Base-by-base conservation (phyloP, 805 yeast species). In the Zygosaccharomyces bailii region DNA sequence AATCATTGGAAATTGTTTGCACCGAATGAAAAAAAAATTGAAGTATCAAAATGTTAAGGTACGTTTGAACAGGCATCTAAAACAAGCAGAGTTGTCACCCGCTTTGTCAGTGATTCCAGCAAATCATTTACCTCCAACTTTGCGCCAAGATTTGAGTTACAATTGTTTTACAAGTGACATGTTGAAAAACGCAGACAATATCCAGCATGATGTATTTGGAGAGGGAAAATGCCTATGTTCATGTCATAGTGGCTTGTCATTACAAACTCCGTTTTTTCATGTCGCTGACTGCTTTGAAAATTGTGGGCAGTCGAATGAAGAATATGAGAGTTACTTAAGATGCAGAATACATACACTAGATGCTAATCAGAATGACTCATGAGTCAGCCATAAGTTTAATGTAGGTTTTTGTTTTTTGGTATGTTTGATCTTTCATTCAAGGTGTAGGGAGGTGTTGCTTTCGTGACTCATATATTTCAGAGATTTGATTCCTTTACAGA, bases 291-390 rank as follows among this genome's bases (percentile, higher is more conserved):
- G 50, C 17, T 29, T 35, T 11, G 43, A 46, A 33, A 32, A 42
- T 16, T 46, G 50, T 36, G 50, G 47, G 10, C 32, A 34, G 3
- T 27, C 42, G 4, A 45, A 45, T 37, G 33, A 38, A 11, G 45
- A 42, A 14, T 45, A 45, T 29, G 32, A 36, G 29, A 29, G 19
- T 23, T 46, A 43, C 29, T 36, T 46, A 8, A 45, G 35, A 30
- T 3, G 35, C 21, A 36, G 25, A 19, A 21, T 45, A 20, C 43
- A 34, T n/a, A 34, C 49, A 9, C 21, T 37, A 25, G 30, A 16
- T 17, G 14, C 30, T n/a, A n/a, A n/a, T n/a, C n/a, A n/a, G n/a
- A n/a, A n/a, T n/a, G 27, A 24, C 5, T 24, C 11, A 24, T 24
- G 27, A 24, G 27, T 24, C 27, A 24, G 27, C 6, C 4, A 24